Evolutionary conservation across 2,329 filamentous ascomycete genomes (phyloP).

Genomic region (Blumeriella jaapii): DNA sequence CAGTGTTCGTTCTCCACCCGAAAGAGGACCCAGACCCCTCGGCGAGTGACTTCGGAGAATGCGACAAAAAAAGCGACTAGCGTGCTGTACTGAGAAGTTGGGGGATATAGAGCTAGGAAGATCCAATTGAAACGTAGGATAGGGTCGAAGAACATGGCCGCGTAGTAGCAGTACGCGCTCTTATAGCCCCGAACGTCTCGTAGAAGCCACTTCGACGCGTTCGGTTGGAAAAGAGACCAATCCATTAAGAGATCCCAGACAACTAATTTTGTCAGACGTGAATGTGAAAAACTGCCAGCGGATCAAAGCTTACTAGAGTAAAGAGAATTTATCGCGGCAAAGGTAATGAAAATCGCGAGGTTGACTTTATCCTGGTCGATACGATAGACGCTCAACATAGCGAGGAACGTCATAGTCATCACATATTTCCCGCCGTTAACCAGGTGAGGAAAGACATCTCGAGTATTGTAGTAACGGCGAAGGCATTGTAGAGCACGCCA

Average conservation of each 20-base stretch:
- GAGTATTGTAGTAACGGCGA: constrained; percentile 77
- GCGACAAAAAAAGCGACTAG: constrained; percentile 69
- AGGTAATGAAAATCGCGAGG: constrained; percentile 65
- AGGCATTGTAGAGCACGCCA: constrained; percentile 89
- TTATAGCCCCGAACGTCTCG: constrained; percentile 75
- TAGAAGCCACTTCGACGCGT: constrained; percentile 54
- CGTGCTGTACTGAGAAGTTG: constrained; percentile 72
- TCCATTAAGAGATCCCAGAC: constrained; percentile 97
- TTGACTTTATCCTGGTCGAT: constrained; percentile 47
- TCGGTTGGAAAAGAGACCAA: constrained; percentile 77
- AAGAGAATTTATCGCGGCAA: constrained; percentile 69
- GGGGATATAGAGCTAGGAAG: constrained; percentile 71
- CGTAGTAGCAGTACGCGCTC: constrained; percentile 71
- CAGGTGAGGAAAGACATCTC: constrained; percentile 81
- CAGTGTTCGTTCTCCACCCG: constrained; percentile 98
- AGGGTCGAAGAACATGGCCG: constrained; percentile 70
- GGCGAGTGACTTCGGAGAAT: constrained; percentile 67
- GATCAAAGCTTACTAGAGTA: constrained; percentile 54
- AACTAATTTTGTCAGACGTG: constrained; percentile 31
- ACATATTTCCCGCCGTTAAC: constrained; percentile 87
- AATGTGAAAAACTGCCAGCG: neutral
- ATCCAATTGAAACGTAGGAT: constrained; percentile 87
- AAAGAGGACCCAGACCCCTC: constrained; percentile 85
- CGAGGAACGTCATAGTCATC: constrained; percentile 70
- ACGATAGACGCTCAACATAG: constrained; percentile 72